These are phyloP conservation scores for Eucalyptus virginea DNA, from an alignment of 345 rosid genomes.

Conservation along the genomic window DNA sequence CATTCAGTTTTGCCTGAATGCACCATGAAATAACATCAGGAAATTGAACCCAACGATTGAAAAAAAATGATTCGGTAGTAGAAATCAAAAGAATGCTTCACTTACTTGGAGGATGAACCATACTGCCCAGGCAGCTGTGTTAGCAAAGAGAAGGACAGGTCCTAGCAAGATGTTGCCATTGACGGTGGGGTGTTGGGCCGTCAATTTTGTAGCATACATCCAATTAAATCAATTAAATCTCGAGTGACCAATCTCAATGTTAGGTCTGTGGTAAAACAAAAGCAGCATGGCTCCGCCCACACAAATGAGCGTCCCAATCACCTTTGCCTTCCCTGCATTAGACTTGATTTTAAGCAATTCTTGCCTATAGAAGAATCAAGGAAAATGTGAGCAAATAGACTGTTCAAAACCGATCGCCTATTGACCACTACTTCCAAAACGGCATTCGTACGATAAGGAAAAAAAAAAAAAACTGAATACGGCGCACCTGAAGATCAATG, in stretches of 20 bases:
- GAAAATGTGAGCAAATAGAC: neutral
- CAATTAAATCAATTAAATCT: slow-evolving; percentile 34
- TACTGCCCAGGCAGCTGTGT: slow-evolving; percentile 36
- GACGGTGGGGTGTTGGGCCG: neutral
- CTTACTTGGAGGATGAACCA: slow-evolving; percentile 69
- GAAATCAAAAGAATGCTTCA: neutral
- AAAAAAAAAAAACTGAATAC: too few relatives aligned
- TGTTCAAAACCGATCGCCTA: too few relatives aligned
- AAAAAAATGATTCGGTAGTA: too few relatives aligned
- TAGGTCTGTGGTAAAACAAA: slow-evolving; percentile 70
- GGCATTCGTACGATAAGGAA: neutral
- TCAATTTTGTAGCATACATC: slow-evolving; percentile 29
- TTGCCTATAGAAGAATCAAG: neutral
- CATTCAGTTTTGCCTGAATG: slow-evolving; percentile 41
- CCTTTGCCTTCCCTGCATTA: slow-evolving; percentile 25
- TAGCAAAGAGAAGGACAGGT: slow-evolving; percentile 40
- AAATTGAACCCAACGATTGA: neutral
- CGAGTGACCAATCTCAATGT: slow-evolving; percentile 35
- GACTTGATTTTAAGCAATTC: neutral
- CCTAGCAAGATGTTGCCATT: slow-evolving; percentile 45
- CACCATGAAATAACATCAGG: neutral
- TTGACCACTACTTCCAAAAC: neutral
- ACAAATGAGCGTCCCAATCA: slow-evolving; percentile 55
- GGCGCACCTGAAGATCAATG: slow-evolving; percentile 51
- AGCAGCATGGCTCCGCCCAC: slow-evolving; percentile 83